Percentiles rank a stretch among this genome's conserved stretches.
Evolutionary conservation across 768 basidiomycete genomes (phyloP).

Genomic region (Leccinum rimulosum): DNA sequence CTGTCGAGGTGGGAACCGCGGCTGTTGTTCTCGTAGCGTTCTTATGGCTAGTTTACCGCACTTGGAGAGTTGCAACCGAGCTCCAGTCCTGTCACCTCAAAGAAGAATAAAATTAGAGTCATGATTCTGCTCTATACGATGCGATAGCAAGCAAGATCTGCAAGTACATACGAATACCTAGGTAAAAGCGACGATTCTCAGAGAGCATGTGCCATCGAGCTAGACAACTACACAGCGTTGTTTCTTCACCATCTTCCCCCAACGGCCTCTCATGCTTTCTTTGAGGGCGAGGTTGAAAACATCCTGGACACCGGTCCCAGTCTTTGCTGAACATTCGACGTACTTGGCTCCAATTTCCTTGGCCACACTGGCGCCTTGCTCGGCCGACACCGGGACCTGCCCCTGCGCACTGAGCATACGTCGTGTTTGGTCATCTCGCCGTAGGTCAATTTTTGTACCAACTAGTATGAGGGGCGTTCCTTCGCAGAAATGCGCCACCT

Average conservation of each 20-base stretch:
- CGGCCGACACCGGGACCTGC: slow-evolving; percentile 71
- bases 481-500: slow-evolving; percentile 91
- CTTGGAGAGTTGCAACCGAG: slow-evolving; percentile 23
- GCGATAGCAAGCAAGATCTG: slow-evolving; percentile 26
- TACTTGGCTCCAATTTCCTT: slow-evolving; percentile 93
- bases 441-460: slow-evolving; percentile 91
- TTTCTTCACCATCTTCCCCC: slow-evolving; percentile 69
- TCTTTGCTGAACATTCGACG: slow-evolving; percentile 92
- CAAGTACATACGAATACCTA: slow-evolving; percentile 31
- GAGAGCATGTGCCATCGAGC: slow-evolving; percentile 8
- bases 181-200: slow-evolving; percentile 7
- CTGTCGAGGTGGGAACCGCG: slow-evolving; percentile 38
- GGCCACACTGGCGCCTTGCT: slow-evolving; percentile 83
- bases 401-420: slow-evolving; percentile 91
- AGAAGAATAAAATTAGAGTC: slow-evolving; percentile 16
- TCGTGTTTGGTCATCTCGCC: slow-evolving; percentile 80
- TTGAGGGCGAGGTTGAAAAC: slow-evolving; percentile 87
- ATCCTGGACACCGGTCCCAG: slow-evolving; percentile 85
- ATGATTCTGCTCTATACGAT: slow-evolving; percentile 8
- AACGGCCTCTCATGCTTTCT: slow-evolving; percentile 82
- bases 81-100: slow-evolving; percentile 25
- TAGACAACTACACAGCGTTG: slow-evolving; percentile 67
- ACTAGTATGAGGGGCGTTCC: slow-evolving; percentile 88
- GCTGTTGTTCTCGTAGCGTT: slow-evolving; percentile 33
- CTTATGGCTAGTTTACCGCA: slow-evolving; percentile 31